Percentiles rank a stretch among this genome's conserved stretches.
These are phyloP conservation scores for Vicia villosa DNA, from an alignment of 306 rosid species.

Conservation along the genomic window DNA sequence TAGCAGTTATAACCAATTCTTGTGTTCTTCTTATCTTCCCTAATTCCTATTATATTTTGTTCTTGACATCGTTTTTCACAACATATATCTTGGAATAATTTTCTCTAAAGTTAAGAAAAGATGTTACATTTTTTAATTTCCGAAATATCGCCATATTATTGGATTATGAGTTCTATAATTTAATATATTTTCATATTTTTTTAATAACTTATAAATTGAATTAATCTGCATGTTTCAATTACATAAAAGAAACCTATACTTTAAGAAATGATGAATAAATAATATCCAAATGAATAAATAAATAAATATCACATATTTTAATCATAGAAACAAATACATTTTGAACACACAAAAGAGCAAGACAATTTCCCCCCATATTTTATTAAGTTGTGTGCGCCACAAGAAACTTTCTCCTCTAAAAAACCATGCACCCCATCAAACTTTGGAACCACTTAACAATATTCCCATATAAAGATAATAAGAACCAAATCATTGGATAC, in stretches of 20 bases:
- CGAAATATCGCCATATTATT: no score
- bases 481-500: background rate
- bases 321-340: background rate
- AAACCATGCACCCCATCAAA: background rate
- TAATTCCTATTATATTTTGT: no score
- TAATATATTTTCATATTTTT: no score
- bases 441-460: slow-evolving; percentile 4
- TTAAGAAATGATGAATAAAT: background rate
- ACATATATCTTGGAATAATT: no score
- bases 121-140: no score
- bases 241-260: background rate
- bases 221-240: background rate
- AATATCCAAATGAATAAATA: background rate
- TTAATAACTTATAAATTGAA: no score
- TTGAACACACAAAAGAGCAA: background rate
- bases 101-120: no score
- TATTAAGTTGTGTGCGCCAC: background rate
- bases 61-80: no score
- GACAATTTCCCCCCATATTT: background rate
- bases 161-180: no score
- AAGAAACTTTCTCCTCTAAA: background rate
- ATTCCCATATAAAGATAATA: slow-evolving; percentile 13
- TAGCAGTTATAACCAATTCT: no score
- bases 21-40: no score
- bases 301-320: background rate